These are phyloP conservation scores for Aspergillus indologenus DNA, from an alignment of 495 filamentous ascomycete species.

Conservation along the genomic window DNA sequence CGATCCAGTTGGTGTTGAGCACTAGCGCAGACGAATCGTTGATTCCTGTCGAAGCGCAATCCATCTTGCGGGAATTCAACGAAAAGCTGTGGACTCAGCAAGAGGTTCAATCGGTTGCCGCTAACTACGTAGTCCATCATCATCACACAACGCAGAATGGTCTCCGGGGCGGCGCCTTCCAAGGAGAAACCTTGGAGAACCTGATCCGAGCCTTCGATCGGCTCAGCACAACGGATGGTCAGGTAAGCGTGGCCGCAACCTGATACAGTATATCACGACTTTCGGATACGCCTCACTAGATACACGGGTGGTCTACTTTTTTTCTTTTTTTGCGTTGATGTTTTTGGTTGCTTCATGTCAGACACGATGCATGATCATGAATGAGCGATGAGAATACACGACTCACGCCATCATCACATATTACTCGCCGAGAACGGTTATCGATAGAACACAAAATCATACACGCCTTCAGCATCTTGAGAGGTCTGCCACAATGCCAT, in stretches of 20 bases:
- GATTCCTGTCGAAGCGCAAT: not conserved
- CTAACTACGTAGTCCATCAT: constrained; percentile 1
- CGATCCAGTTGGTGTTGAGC: not conserved
- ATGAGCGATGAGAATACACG: constrained; percentile 7
- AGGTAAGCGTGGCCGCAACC: not conserved
- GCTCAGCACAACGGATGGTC: not conserved
- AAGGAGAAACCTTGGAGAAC: constrained; percentile 1
- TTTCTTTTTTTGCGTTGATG: not conserved
- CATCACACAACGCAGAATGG: not conserved
- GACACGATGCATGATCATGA: not conserved
- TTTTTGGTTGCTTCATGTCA: not conserved
- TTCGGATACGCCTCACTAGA: not conserved
- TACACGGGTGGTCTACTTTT: not conserved
- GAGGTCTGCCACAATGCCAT: not conserved
- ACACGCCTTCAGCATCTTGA: not conserved
- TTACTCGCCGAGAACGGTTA: not conserved
- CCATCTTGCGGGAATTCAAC: constrained; percentile 1
- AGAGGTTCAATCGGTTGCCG: not conserved
- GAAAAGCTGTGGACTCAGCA: constrained; percentile 1
- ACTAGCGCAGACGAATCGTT: not conserved
- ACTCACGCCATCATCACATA: not conserved
- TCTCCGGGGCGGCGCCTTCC: not conserved
- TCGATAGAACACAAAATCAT: not conserved
- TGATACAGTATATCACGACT: not conserved
- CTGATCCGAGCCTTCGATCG: constrained; percentile 1